Conservation (phyloP, 2,329 filamentous ascomycete genomes). For the Aureobasidium sp. region DNA sequence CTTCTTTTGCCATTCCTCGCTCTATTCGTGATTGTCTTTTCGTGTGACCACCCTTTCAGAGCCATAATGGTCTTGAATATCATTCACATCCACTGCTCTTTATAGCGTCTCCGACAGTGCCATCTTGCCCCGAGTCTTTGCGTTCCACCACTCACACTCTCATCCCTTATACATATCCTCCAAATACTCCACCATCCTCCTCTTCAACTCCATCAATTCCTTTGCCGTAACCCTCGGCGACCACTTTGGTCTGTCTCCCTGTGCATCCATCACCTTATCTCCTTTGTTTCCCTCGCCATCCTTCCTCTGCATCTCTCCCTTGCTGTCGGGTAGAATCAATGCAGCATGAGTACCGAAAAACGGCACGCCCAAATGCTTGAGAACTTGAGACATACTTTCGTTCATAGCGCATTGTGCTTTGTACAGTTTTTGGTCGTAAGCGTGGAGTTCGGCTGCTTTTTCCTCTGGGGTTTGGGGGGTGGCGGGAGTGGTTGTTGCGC, state of each 20-base stretch:
- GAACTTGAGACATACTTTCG: constrained; percentile 44
- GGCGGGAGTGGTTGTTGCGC: background rate
- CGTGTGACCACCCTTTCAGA: too few species aligned
- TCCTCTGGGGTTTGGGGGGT: constrained; percentile 31
- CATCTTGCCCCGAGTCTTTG: too few species aligned
- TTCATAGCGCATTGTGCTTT: constrained; percentile 51
- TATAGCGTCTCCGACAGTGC: too few species aligned
- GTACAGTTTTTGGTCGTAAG: constrained; percentile 56
- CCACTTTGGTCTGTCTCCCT: constrained; percentile 17
- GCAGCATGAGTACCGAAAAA: constrained; percentile 48
- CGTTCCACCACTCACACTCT: too few species aligned
- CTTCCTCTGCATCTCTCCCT: too few species aligned
- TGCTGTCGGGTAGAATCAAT: too few species aligned
- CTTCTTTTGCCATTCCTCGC: too few species aligned
- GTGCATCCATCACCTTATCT: constrained; percentile 8
- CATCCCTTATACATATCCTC: constrained; percentile 28
- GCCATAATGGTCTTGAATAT: too few species aligned
- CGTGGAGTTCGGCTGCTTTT: constrained; percentile 45
- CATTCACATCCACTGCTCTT: too few species aligned
- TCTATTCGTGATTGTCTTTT: too few species aligned
- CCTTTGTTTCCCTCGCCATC: too few species aligned
- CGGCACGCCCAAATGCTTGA: constrained; percentile 50
- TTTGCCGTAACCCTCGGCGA: constrained; percentile 23
- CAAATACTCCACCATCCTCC: constrained; percentile 29
- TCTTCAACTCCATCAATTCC: constrained; percentile 25